Conservation (phyloP, 371 early-diverging fungal genomes). For the Fennellomyces sp. region DNA sequence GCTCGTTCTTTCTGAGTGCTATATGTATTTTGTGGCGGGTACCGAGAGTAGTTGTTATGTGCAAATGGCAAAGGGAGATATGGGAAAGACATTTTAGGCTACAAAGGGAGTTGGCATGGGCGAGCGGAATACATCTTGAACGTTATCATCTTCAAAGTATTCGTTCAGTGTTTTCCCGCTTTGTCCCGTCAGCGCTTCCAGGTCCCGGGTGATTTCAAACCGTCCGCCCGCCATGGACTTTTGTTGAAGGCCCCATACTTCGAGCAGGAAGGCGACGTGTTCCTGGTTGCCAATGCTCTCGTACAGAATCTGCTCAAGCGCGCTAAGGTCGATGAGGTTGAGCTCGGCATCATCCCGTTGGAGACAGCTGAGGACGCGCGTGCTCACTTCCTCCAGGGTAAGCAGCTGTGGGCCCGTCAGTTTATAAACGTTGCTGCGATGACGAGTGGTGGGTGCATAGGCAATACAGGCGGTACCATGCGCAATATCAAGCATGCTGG, state of each 20-base stretch:
- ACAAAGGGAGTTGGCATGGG: constrained; percentile 22
- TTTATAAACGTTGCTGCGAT: constrained; percentile 41
- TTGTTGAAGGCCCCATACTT: constrained; percentile 56
- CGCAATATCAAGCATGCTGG: constrained; percentile 48
- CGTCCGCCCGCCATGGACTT: constrained; percentile 31
- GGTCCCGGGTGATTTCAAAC: constrained; percentile 51
- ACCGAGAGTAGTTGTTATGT: background rate
- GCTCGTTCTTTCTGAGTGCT: too few relatives aligned
- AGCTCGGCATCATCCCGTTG: constrained; percentile 29
- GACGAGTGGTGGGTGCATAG: constrained; percentile 42
- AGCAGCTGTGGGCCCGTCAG: constrained; percentile 45
- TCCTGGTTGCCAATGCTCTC: constrained; percentile 50
- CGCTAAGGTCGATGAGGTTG: constrained; percentile 33
- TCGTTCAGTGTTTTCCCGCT: constrained; percentile 56
- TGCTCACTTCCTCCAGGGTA: constrained; percentile 49
- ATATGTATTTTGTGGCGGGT: constrained; percentile 1
- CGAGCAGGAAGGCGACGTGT: constrained; percentile 46
- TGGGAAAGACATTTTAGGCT: constrained; percentile 7
- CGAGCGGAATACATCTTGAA: constrained; percentile 41
- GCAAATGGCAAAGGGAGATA: background rate
- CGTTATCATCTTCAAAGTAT: constrained; percentile 43
- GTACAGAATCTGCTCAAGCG: constrained; percentile 31
- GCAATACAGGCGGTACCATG: constrained; percentile 48
- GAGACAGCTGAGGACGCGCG: constrained; percentile 39
- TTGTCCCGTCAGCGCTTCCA: constrained; percentile 53